phyloP scores from a whole-genome alignment of 163 green algal species.

The Smithsoniella earleae region DNA sequence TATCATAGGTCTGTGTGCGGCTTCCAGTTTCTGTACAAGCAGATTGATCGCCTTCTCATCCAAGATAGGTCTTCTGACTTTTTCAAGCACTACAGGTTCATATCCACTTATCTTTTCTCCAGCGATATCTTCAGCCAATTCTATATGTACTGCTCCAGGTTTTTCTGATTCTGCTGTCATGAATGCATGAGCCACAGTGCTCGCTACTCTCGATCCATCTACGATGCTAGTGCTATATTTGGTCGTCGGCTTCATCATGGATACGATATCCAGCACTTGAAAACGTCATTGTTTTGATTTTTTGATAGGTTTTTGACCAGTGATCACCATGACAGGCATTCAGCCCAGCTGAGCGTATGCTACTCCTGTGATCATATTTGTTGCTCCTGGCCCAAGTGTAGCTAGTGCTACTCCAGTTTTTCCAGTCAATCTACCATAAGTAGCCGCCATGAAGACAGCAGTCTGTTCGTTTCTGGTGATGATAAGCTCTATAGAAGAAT shows the following conservation, averaged over 20 bases:
- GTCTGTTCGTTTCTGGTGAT: conserved; percentile 44
- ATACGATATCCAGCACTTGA: conserved; percentile 43
- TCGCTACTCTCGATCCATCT: no score
- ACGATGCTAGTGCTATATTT: no score
- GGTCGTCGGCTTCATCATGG: conserved; percentile 35
- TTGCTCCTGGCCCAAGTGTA: conserved; percentile 41
- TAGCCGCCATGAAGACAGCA: conserved; percentile 45
- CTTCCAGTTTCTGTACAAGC: no score
- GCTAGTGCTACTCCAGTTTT: conserved; percentile 40
- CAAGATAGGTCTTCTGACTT: no score
- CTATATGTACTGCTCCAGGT: no score
- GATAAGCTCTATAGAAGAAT: conserved; percentile 38
- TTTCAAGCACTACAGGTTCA: no score
- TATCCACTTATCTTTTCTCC: no score
- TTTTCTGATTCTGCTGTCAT: no score
- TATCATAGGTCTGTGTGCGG: no score
- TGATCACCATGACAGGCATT: conserved; percentile 47
- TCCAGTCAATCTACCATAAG: conserved; percentile 40
- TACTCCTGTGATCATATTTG: conserved; percentile 41
- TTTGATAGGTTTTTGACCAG: conserved; percentile 44
- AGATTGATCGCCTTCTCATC: no score
- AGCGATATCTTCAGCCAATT: no score
- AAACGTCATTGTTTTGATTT: conserved; percentile 45
- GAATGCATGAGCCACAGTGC: no score
- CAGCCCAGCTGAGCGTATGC: conserved; percentile 42